Conservation (phyloP, 192 early-diverging fungal genomes). For the Backusella westeae region DNA sequence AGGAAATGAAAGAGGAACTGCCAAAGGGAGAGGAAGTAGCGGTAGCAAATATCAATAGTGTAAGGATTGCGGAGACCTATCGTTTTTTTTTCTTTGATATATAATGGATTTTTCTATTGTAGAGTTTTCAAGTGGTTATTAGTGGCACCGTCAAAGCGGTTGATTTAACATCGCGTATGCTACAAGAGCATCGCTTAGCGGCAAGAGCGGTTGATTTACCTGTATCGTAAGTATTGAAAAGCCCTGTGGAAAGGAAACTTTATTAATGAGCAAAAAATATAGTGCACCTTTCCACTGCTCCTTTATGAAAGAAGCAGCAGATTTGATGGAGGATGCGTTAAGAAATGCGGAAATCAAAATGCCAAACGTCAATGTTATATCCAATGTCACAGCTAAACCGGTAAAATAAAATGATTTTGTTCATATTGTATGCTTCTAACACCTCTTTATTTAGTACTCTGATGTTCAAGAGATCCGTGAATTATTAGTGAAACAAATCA, state of each 20-base stretch:
- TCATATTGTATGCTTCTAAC: neutral
- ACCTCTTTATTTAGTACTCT: neutral
- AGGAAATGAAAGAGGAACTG: slow-evolving; percentile 57
- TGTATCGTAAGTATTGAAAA: slow-evolving; percentile 63
- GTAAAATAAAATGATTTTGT: slow-evolving; percentile 39
- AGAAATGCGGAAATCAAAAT: slow-evolving; percentile 61
- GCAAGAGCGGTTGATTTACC: slow-evolving; percentile 88
- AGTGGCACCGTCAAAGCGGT: slow-evolving; percentile 87
- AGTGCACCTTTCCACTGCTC: slow-evolving; percentile 94
- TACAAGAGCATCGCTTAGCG: slow-evolving; percentile 81
- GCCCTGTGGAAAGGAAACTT: neutral
- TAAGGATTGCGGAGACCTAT: neutral
- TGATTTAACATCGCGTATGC: slow-evolving; percentile 76
- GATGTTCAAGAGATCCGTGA: slow-evolving; percentile 56
- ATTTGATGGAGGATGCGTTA: slow-evolving; percentile 70
- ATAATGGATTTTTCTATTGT: slow-evolving; percentile 7
- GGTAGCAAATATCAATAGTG: slow-evolving; percentile 86
- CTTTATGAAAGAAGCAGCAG: slow-evolving; percentile 85
- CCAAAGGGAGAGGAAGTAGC: slow-evolving; percentile 79
- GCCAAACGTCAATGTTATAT: slow-evolving; percentile 83
- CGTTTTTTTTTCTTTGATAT: neutral
- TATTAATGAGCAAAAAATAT: neutral
- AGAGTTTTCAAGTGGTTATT: slow-evolving; percentile 82
- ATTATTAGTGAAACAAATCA: slow-evolving; percentile 76
- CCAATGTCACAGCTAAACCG: slow-evolving; percentile 88